Evolutionary conservation across 148 eudicot species (phyloP).

Genomic region (Vaccinium corymbosum): DNA sequence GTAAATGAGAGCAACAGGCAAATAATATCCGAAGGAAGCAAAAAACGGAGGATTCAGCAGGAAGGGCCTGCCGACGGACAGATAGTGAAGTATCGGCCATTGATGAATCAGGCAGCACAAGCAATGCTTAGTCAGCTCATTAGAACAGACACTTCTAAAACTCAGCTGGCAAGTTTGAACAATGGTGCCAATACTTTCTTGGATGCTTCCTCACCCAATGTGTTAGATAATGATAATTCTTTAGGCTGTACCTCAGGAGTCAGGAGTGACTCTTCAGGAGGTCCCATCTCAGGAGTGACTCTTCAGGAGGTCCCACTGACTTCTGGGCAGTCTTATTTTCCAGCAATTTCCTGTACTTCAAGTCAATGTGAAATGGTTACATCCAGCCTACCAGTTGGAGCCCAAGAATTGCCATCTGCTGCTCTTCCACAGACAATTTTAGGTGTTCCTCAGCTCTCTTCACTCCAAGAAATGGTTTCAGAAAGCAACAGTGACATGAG

Average conservation of each 20-base stretch:
- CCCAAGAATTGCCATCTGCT: conserved; percentile 26
- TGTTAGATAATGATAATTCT: conserved; percentile 22
- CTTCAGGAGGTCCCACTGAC: conserved; percentile 47
- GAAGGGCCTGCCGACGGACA: conserved; percentile 52
- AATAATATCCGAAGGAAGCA: conserved; percentile 48
- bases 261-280: conserved; percentile 43
- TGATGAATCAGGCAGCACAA: conserved; percentile 36
- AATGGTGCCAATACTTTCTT: conserved; percentile 24
- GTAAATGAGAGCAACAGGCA: conserved; percentile 49
- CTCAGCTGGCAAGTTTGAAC: conserved; percentile 16
- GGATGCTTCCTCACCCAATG: conserved; percentile 29
- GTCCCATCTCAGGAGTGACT: conserved; percentile 39
- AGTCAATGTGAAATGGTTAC: conserved; percentile 27
- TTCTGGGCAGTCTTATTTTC: conserved; percentile 20
- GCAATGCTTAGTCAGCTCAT: conserved; percentile 48
- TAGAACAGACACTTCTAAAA: conserved; percentile 23
- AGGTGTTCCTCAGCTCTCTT: conserved; percentile 28
- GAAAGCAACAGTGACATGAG: conserved; percentile 22
- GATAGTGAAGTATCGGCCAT: conserved; percentile 58
- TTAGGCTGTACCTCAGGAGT: conserved; percentile 25
- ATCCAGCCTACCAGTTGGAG: conserved; percentile 22
- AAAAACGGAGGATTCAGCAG: conserved; percentile 57
- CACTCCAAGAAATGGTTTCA: conserved; percentile 30
- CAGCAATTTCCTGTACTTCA: conserved; percentile 10
- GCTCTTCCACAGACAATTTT: conserved; percentile 24